Evolutionary conservation across 2,329 filamentous ascomycete genomes (phyloP).

Genomic region (Colletotrichum camelliae): DNA sequence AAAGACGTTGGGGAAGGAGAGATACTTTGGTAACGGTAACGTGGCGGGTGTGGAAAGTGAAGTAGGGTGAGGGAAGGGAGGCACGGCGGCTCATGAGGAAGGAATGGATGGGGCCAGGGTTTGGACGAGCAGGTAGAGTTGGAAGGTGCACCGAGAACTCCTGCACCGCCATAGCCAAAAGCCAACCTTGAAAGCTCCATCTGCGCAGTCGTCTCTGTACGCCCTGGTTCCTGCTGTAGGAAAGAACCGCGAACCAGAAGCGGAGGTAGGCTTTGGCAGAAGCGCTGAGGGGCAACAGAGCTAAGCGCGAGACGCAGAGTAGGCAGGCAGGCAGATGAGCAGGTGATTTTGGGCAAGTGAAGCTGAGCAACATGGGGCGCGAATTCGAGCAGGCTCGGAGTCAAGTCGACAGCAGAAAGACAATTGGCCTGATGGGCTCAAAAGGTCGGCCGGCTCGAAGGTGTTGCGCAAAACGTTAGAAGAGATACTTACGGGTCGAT

Average conservation of each 20-base stretch:
- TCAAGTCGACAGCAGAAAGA: background rate
- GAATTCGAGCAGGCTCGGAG: background rate
- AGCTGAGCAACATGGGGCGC: background rate
- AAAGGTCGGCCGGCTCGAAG: background rate
- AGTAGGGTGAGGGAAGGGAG: background rate
- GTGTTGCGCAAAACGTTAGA: background rate
- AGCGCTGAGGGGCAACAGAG: background rate
- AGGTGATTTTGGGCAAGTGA: background rate
- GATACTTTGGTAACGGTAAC: background rate
- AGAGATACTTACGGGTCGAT: constrained; percentile 60
- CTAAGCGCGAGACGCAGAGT: background rate
- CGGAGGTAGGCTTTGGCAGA: background rate
- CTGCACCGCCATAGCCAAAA: background rate
- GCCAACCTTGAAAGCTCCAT: background rate
- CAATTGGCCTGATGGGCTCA: background rate
- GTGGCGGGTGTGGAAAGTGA: background rate
- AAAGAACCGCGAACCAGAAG: background rate
- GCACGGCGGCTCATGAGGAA: background rate
- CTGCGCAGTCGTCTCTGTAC: background rate
- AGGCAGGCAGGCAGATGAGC: background rate
- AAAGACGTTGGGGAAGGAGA: background rate
- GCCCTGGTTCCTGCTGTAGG: background rate
- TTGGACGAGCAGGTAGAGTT: background rate
- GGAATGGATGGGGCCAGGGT: background rate
- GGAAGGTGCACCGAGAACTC: background rate